Conservation (phyloP, 2,329 filamentous ascomycete genomes). For the Mariannaea elegans region DNA sequence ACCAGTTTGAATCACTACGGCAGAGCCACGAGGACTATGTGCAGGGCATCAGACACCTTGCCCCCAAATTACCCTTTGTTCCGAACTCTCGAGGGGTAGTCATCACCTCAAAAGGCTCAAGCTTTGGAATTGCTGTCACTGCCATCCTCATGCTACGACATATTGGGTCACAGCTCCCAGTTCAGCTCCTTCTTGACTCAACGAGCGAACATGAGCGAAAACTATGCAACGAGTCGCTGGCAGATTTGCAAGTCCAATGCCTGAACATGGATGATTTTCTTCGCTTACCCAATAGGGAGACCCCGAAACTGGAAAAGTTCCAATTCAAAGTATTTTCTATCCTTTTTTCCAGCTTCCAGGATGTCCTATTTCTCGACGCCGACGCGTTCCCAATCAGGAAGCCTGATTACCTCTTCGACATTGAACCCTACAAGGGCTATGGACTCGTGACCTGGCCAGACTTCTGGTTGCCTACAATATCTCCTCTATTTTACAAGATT, state of each 20-base stretch:
- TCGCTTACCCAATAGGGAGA: constrained; percentile 1
- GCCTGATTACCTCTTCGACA: constrained; percentile 28
- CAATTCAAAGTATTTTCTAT: constrained; percentile 36
- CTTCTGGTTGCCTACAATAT: constrained; percentile 39
- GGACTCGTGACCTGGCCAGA: constrained; percentile 38
- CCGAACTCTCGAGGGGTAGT: constrained; percentile 28
- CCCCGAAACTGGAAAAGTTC: constrained; percentile 25
- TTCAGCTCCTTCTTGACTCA: constrained; percentile 32
- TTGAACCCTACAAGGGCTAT: constrained; percentile 28
- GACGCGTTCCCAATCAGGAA: constrained; percentile 35
- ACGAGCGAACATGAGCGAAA: constrained; percentile 24
- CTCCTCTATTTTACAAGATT: constrained; percentile 35
- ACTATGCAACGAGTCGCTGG: constrained; percentile 19
- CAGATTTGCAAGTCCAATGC: constrained; percentile 21
- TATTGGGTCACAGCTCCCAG: constrained; percentile 29
- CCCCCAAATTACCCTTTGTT: constrained; percentile 23
- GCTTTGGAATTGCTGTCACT: constrained; percentile 32
- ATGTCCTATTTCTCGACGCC: constrained; percentile 34
- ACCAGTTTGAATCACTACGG: constrained; percentile 25
- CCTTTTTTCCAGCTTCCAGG: constrained; percentile 36
- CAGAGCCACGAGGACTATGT: constrained; percentile 29
- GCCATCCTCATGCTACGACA: constrained; percentile 34
- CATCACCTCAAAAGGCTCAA: constrained; percentile 30
- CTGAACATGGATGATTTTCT: constrained; percentile 36
- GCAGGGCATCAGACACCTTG: constrained; percentile 19